These are phyloP conservation scores for Aristolochia fimbriata DNA, from an alignment of 164 flowering plant species.

Conservation along the genomic window DNA sequence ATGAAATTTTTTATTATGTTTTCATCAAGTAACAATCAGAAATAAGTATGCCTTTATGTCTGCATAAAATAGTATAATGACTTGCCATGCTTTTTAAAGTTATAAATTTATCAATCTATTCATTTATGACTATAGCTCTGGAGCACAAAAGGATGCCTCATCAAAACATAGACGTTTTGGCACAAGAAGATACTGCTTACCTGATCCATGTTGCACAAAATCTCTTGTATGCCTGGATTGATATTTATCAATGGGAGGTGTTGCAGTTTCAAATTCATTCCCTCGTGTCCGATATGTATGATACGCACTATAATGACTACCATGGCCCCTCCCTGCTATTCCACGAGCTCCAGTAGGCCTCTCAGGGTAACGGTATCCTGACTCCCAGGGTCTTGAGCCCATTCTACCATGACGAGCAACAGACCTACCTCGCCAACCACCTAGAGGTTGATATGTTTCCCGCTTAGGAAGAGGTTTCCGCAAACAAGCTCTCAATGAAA, in stretches of 20 bases:
- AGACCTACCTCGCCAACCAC: slow-evolving; percentile 20
- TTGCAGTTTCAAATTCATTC: slow-evolving; percentile 7
- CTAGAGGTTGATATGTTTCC: slow-evolving; percentile 1
- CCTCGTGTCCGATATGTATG: slow-evolving; percentile 9
- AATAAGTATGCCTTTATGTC: neutral
- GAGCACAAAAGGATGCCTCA: neutral
- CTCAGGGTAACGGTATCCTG: slow-evolving; percentile 8
- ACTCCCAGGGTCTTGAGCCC: slow-evolving; percentile 4
- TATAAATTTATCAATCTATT: neutral
- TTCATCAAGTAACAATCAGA: neutral
- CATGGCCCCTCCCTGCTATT: slow-evolving; percentile 8
- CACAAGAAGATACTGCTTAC: neutral
- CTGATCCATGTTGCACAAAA: slow-evolving; percentile 6
- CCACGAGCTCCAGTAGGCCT: slow-evolving; percentile 10
- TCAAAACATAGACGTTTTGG: neutral
- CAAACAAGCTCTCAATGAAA: slow-evolving; percentile 19
- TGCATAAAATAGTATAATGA: neutral
- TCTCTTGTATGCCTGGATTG: slow-evolving; percentile 10
- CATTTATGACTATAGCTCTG: neutral
- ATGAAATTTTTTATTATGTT: too few relatives aligned
- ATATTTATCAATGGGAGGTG: slow-evolving; percentile 11
- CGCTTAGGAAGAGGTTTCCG: slow-evolving; percentile 20
- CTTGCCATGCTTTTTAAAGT: neutral
- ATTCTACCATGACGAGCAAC: slow-evolving; percentile 7
- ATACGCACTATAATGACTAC: slow-evolving; percentile 6